Percentiles rank a stretch among this genome's conserved stretches.
These are phyloP conservation scores for Babesia bigemina DNA, from an alignment of 169 alveolate species.

Conservation along the genomic window DNA sequence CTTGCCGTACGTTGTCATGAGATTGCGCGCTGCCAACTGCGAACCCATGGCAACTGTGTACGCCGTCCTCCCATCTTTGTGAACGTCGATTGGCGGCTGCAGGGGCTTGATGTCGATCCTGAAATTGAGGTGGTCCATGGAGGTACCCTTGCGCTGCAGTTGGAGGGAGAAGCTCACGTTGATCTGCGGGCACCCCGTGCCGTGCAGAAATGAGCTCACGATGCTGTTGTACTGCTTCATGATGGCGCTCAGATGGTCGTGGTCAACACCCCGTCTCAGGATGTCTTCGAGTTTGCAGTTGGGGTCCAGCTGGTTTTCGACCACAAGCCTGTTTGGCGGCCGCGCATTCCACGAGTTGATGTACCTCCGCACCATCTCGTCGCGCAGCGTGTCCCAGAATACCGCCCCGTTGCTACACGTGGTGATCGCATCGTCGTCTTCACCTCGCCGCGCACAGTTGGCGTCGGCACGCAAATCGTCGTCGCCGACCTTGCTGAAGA, in stretches of 20 bases:
- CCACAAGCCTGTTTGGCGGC: conserved; percentile 61
- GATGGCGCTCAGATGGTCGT: conserved; percentile 47
- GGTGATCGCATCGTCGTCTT: neutral
- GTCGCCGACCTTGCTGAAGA: neutral
- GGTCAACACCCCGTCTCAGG: conserved; percentile 60
- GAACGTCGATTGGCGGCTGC: conserved; percentile 80
- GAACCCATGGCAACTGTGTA: conserved; percentile 68
- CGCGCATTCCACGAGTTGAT: conserved; percentile 57
- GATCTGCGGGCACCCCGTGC: conserved; percentile 78
- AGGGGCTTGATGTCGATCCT: conserved; percentile 75
- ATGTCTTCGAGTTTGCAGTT: conserved; percentile 42
- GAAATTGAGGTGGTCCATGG: conserved; percentile 83
- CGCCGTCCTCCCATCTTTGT: conserved; percentile 63
- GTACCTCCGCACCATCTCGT: conserved; percentile 52
- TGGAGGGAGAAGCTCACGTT: conserved; percentile 77
- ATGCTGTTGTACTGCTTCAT: conserved; percentile 49
- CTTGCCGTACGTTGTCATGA: conserved; percentile 55
- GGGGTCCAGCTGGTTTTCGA: conserved; percentile 55
- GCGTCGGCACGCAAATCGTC: neutral
- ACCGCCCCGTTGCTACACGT: conserved; percentile 12
- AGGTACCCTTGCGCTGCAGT: conserved; percentile 85
- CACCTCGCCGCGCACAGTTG: neutral
- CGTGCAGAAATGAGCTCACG: conserved; percentile 44
- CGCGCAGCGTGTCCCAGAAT: conserved; percentile 50
- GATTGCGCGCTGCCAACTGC: conserved; percentile 52